A percentile compares a stretch with the other conserved stretches of the same genome.
Conservation (phyloP, 2,329 filamentous ascomycete genomes). For the Diaporthe ilicicola region DNA sequence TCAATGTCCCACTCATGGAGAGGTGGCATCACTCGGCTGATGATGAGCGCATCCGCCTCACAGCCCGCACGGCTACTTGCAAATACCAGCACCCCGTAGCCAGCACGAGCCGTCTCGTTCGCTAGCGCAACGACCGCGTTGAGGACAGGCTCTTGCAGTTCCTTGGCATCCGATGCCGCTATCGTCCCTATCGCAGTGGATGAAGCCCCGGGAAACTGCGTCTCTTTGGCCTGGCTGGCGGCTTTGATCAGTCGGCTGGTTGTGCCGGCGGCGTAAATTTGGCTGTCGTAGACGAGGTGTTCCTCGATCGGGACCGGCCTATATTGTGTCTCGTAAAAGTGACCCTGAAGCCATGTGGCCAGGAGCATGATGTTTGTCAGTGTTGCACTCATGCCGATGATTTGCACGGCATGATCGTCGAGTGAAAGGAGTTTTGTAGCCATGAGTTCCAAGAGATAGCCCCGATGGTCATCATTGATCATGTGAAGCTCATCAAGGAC, state of each 20-base stretch:
- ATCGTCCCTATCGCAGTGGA: constrained; percentile 58
- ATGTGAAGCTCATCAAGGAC: constrained; percentile 85
- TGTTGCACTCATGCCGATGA: constrained; percentile 83
- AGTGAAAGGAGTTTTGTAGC: constrained; percentile 77
- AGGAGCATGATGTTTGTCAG: constrained; percentile 78
- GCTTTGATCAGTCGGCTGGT: constrained; percentile 67
- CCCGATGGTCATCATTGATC: constrained; percentile 79
- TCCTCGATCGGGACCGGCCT: constrained; percentile 80
- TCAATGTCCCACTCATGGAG: constrained; percentile 53
- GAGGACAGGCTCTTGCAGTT: constrained; percentile 70
- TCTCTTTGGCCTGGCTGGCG: constrained; percentile 55
- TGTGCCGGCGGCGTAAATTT: constrained; percentile 70
- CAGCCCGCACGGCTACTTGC: constrained; percentile 74
- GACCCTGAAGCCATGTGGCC: constrained; percentile 74
- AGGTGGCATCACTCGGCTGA: constrained; percentile 71
- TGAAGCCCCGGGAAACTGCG: constrained; percentile 41
- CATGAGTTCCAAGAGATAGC: constrained; percentile 79
- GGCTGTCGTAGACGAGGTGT: constrained; percentile 75
- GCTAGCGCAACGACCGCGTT: constrained; percentile 77
- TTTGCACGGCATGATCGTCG: constrained; percentile 69
- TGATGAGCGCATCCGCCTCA: constrained; percentile 73
- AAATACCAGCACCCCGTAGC: constrained; percentile 78
- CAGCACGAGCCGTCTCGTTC: constrained; percentile 72
- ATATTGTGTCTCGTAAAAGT: constrained; percentile 77
- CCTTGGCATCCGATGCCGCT: constrained; percentile 63